A percentile compares a stretch with the other conserved stretches of the same genome.
Conservation (phyloP, 2,329 filamentous ascomycete genomes). For the Xylaria sp. region DNA sequence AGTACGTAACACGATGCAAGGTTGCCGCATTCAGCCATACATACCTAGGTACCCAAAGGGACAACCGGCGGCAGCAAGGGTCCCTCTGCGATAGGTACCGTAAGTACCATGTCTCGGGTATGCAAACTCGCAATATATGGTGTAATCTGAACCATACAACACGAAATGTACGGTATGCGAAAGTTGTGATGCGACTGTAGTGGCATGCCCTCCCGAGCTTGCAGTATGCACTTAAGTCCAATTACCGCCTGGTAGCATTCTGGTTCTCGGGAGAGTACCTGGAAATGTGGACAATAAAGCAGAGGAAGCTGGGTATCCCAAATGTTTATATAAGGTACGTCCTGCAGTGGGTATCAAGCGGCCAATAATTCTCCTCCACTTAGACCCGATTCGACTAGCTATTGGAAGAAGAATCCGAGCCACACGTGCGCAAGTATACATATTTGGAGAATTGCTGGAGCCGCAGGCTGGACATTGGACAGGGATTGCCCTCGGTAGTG, state of each 20-base stretch:
- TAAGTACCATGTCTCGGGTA: slow-evolving; percentile 7
- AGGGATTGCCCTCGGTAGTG: slow-evolving; percentile 25
- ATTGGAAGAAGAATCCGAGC: neutral
- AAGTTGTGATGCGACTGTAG: neutral
- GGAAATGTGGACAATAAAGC: neutral
- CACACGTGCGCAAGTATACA: slow-evolving; percentile 9
- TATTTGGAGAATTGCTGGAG: slow-evolving; percentile 25
- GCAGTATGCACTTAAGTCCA: neutral
- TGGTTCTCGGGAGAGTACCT: neutral
- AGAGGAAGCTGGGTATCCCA: neutral
- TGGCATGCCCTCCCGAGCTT: neutral
- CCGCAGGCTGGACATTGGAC: slow-evolving; percentile 27
- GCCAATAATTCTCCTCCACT: neutral
- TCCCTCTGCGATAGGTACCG: neutral
- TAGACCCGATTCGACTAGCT: slow-evolving; percentile 15
- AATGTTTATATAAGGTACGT: neutral
- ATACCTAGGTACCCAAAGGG: slow-evolving; percentile 20
- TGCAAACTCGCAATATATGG: slow-evolving; percentile 11
- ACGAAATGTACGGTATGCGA: slow-evolving; percentile 1
- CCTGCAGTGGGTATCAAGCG: neutral
- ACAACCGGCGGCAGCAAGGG: slow-evolving; percentile 19
- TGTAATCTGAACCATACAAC: slow-evolving; percentile 19
- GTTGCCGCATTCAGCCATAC: slow-evolving; percentile 26
- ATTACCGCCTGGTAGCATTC: neutral
- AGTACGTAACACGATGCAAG: slow-evolving; percentile 46